phyloP scores from a whole-genome alignment of 2,329 filamentous ascomycete genomes.

The Lomentospora prolificans region DNA sequence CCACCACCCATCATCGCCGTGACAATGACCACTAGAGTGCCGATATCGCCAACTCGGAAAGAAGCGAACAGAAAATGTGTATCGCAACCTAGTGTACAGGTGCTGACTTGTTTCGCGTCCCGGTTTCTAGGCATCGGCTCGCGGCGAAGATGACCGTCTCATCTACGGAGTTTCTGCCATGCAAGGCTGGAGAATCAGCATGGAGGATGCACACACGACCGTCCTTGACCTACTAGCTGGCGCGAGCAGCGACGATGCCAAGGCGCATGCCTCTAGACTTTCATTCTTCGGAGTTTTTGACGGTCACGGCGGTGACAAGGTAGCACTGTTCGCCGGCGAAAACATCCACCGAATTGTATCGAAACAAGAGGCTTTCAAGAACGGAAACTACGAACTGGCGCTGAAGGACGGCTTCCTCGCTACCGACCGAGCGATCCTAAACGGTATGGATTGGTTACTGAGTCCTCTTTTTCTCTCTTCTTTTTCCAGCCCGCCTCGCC shows the following conservation, averaged over 20 bases:
- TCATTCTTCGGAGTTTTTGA: slow-evolving; percentile 98
- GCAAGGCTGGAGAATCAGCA: slow-evolving; percentile 99
- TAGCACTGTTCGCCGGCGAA: slow-evolving; percentile 85
- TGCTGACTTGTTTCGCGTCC: slow-evolving; percentile 3
- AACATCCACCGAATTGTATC: slow-evolving; percentile 89
- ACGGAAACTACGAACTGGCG: slow-evolving; percentile 86
- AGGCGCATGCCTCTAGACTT: slow-evolving; percentile 62
- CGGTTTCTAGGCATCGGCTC: slow-evolving; percentile 64
- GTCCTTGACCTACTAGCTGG: slow-evolving; percentile 70
- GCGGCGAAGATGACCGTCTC: slow-evolving; percentile 86
- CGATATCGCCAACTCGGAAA: slow-evolving; percentile 6
- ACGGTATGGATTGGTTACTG: slow-evolving; percentile 49
- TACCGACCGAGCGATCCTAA: slow-evolving; percentile 89
- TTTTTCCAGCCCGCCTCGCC: not conserved
- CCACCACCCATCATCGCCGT: not conserved
- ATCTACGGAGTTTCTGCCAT: slow-evolving; percentile 94
- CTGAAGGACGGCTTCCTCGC: slow-evolving; percentile 96
- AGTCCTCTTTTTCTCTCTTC: not conserved
- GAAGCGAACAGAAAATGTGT: not conserved
- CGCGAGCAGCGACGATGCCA: slow-evolving; percentile 26
- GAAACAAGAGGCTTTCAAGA: slow-evolving; percentile 89
- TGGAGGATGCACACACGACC: slow-evolving; percentile 93
- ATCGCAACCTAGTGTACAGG: not conserved
- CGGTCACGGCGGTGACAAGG: slow-evolving; percentile 93
- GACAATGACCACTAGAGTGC: not conserved